A percentile compares a stretch with the other conserved stretches of the same genome.
These are phyloP conservation scores for Candida sphagnicola DNA, from an alignment of 805 yeast species.

Conservation along the genomic window DNA sequence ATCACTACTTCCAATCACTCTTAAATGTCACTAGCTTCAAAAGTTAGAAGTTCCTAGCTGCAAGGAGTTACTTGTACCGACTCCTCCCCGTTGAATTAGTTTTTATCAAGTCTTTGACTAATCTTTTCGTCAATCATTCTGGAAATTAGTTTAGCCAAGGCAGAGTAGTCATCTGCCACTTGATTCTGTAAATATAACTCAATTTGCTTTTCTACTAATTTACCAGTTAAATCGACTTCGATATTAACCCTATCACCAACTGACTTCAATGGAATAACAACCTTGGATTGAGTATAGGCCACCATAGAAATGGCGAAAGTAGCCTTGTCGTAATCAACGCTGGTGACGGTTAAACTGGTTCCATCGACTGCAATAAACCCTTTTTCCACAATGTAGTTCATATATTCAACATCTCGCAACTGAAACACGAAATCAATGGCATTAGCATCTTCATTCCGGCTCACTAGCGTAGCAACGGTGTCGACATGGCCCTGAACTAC, in stretches of 20 bases:
- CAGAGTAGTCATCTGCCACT: slow-evolving; percentile 43
- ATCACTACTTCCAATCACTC: no score
- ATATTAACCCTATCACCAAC: slow-evolving; percentile 72
- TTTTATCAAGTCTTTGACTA: no score
- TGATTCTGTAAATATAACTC: slow-evolving; percentile 52
- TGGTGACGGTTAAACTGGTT: slow-evolving; percentile 82
- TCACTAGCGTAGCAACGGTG: slow-evolving; percentile 67
- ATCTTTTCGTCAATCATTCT: slow-evolving; percentile 29
- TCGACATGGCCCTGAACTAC: slow-evolving; percentile 98
- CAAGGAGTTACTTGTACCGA: no score
- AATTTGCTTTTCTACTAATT: slow-evolving; percentile 85
- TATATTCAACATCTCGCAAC: slow-evolving; percentile 57
- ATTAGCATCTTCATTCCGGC: slow-evolving; percentile 59
- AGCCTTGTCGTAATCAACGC: slow-evolving; percentile 54
- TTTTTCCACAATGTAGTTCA: slow-evolving; percentile 83
- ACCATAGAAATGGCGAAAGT: slow-evolving; percentile 87
- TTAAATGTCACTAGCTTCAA: no score
- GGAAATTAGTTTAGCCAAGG: slow-evolving; percentile 46
- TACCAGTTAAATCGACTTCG: slow-evolving; percentile 94
- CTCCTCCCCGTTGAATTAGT: no score
- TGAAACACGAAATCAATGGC: slow-evolving; percentile 73
- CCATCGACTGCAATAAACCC: slow-evolving; percentile 95
- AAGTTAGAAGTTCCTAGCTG: no score
- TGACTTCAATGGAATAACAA: slow-evolving; percentile 62
- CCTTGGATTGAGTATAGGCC: slow-evolving; percentile 82